These are phyloP conservation scores for Tilletia horrida DNA, from an alignment of 1,284 basidiomycete genomes.

Conservation along the genomic window DNA sequence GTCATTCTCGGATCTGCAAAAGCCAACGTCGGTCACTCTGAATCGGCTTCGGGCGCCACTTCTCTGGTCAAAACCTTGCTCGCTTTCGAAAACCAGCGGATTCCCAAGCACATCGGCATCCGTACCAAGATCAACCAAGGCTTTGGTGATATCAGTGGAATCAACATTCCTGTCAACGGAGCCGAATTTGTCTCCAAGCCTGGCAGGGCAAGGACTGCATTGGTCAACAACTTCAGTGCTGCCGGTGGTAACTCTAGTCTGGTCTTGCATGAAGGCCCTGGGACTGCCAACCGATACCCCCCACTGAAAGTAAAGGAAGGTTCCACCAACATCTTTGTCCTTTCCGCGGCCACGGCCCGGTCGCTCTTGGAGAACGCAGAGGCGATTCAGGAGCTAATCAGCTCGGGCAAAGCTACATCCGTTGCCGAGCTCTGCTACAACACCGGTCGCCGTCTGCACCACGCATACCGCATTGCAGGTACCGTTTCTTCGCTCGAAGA, in stretches of 20 bases:
- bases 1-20: slow-evolving; percentile 36
- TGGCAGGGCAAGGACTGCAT: not conserved
- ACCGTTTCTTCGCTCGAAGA: slow-evolving; percentile 23
- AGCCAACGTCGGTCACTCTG: slow-evolving; percentile 39
- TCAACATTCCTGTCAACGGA: slow-evolving; percentile 27
- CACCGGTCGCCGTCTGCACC: not conserved
- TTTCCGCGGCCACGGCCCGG: no score
- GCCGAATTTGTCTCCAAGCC: slow-evolving; percentile 23
- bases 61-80: slow-evolving; percentile 35
- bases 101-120: slow-evolving; percentile 36
- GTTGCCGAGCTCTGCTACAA: slow-evolving; percentile 27
- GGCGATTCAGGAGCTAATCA: no score
- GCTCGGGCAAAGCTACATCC: not conserved
- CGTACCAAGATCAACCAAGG: slow-evolving; percentile 35
- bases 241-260: slow-evolving; percentile 37
- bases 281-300: no score
- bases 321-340: no score
- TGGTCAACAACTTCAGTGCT: slow-evolving; percentile 36
- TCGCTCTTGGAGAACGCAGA: no score
- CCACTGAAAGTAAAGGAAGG: no score
- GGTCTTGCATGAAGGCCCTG: slow-evolving; percentile 26
- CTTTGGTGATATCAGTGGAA: slow-evolving; percentile 30
- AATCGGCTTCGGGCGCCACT: slow-evolving; percentile 35
- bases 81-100: slow-evolving; percentile 22
- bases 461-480: slow-evolving; percentile 26